phyloP scores from a whole-genome alignment of 805 yeast species.

The Ogataea pignaliae region DNA sequence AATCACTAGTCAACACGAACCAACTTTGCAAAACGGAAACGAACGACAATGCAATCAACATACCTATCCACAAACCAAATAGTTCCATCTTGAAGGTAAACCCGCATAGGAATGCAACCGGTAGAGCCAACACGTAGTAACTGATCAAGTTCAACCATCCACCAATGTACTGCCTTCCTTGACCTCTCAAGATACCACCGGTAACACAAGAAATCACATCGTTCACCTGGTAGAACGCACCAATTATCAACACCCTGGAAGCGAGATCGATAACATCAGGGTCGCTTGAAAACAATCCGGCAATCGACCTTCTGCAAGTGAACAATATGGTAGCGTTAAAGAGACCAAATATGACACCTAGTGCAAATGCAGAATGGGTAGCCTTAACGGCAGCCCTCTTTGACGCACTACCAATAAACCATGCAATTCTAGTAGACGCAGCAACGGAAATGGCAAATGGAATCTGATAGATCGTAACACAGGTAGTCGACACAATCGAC shows the following conservation, averaged over 20 bases:
- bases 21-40: conserved; percentile 42
- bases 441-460: conserved; percentile 59
- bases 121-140: conserved; percentile 61
- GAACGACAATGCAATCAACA: conserved; percentile 47
- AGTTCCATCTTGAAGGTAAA: conserved; percentile 47
- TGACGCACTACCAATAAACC: conserved; percentile 42
- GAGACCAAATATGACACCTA: conserved; percentile 34
- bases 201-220: conserved; percentile 69
- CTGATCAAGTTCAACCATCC: conserved; percentile 53
- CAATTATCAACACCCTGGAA: conserved; percentile 50
- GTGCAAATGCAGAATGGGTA: conserved; percentile 32
- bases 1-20: conserved; percentile 26
- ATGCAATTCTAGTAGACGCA: conserved; percentile 53
- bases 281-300: conserved; percentile 58
- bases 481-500: conserved; percentile 40
- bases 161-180: conserved; percentile 65
- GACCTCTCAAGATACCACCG: conserved; percentile 76
- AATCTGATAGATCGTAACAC: conserved; percentile 47
- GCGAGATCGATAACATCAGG: conserved; percentile 50
- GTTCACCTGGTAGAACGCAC: conserved; percentile 64
- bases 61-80: conserved; percentile 63
- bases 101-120: conserved; percentile 50
- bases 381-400: conserved; percentile 34
- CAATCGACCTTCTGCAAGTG: conserved; percentile 38
- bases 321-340: conserved; percentile 44